Conservation (phyloP, 2,329 filamentous ascomycete genomes). For the Blumeria graminis region DNA sequence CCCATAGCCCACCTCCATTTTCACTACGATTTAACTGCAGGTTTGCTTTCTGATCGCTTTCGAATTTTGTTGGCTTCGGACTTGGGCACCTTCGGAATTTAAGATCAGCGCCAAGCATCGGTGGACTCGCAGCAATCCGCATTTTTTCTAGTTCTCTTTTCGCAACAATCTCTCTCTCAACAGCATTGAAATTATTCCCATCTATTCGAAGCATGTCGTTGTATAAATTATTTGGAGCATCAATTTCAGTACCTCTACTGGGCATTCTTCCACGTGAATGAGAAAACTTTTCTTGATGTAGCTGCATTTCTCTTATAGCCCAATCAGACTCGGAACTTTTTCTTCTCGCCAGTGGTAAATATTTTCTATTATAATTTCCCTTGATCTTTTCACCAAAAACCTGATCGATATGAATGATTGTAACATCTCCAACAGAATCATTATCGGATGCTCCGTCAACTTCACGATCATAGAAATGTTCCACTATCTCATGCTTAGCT, state of each 20-base stretch:
- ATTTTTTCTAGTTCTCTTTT: constrained; percentile 23
- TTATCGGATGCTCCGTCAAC: constrained; percentile 14
- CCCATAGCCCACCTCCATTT: constrained; percentile 49
- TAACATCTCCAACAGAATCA: constrained; percentile 12
- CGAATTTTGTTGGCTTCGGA: constrained; percentile 63
- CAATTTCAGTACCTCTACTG: constrained; percentile 12
- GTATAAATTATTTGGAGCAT: constrained; percentile 13
- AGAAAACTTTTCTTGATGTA: constrained; percentile 14
- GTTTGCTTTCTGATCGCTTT: constrained; percentile 43
- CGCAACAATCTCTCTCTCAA: constrained; percentile 8
- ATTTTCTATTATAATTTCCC: constrained; percentile 5
- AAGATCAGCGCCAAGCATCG: constrained; percentile 70
- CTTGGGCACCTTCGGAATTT: constrained; percentile 61
- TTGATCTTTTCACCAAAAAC: not conserved
- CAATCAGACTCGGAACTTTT: constrained; percentile 14
- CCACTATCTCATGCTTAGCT: constrained; percentile 16
- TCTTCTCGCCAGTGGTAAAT: constrained; percentile 4
- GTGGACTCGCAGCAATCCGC: constrained; percentile 40
- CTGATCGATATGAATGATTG: constrained; percentile 9
- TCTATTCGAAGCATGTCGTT: constrained; percentile 14
- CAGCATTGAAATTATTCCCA: constrained; percentile 1
- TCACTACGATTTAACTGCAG: constrained; percentile 27
- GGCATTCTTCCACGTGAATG: constrained; percentile 14
- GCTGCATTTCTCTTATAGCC: constrained; percentile 15
- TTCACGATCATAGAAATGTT: constrained; percentile 16